phyloP scores from a whole-genome alignment of 208 protist genomes.

The Trypanosoma lewisi region DNA sequence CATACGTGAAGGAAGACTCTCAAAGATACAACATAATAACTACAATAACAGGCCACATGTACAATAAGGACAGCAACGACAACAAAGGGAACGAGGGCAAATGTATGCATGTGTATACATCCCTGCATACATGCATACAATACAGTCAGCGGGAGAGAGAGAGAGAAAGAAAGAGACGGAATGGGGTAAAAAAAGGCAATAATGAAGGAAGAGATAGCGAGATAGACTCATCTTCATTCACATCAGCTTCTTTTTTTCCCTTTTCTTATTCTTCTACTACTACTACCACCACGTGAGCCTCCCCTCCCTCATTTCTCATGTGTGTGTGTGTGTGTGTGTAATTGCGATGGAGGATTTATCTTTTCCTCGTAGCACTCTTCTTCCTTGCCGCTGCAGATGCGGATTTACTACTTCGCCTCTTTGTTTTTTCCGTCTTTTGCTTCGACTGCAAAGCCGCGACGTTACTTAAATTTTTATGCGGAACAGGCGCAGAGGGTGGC shows the following conservation, averaged over 20 bases:
- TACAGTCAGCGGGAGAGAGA: neutral
- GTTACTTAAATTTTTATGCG: constrained; percentile 5
- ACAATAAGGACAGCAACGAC: constrained; percentile 20
- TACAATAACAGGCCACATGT: neutral
- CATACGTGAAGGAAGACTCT: neutral
- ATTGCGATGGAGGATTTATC: constrained; percentile 2
- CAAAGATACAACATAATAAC: neutral
- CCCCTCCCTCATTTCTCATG: neutral
- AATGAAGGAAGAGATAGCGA: neutral
- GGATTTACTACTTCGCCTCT: neutral
- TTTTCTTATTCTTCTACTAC: too few relatives aligned
- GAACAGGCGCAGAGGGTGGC: neutral
- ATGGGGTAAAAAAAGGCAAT: neutral
- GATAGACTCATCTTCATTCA: too few relatives aligned
- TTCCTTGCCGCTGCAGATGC: constrained; percentile 21
- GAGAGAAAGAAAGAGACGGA: neutral
- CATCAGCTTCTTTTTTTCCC: too few relatives aligned
- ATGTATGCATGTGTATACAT: neutral
- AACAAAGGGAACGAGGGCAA: neutral
- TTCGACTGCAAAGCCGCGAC: constrained; percentile 10
- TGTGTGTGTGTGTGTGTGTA: neutral
- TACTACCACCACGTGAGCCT: neutral
- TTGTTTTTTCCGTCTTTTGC: constrained; percentile 19
- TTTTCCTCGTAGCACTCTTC: constrained; percentile 20
- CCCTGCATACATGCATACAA: too few relatives aligned